Evolutionary conservation across 2,329 filamentous ascomycete genomes (phyloP), one percentile per base, ranked within the genome.

Genomic region (Sporothrix luriei): DNA sequence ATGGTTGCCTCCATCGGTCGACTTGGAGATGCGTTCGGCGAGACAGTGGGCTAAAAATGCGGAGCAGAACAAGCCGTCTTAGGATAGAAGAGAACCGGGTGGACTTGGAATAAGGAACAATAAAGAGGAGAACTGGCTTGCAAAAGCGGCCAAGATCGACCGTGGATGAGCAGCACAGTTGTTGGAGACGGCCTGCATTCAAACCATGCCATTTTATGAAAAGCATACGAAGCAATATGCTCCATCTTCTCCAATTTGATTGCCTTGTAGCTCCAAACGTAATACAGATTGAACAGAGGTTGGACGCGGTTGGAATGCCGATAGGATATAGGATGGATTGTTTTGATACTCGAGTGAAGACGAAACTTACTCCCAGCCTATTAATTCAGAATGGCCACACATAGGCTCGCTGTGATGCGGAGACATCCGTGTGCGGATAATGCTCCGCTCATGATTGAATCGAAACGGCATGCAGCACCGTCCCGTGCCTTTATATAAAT

Each of bases 61-160:
- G 59, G 59, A 48, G 59, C 24, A 61, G 21, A 24, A 29, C 49
- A 55, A 29, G 40, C 19, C 19, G 65, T 24, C n/a, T 40, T 57
- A 29, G 49, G 65, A 33, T 57, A 67, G 51, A 67, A 14, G 40
- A 62, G 59, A 62, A 48, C 38, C 59, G 21, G 55, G 16, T 24
- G 57, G 40, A n/a, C 26, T 26, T 29, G 16, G 13, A 29, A 21
- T 14, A n/a, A 13, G 10, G 49, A 16, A 38, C 26, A 9, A 26
- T 13, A 68, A 55, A 55, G 10, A 52, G 57, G 38, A 38, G 26
- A 19, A 51, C 19, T 51, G 14, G 49, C 49, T 33, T 9, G 26
- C 13, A 40, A 43, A 59, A 10, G 13, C 33, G 33, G 55, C 29
- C 55, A 48, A 29, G 21, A 48, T 62, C 59, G 40, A 19, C 40